Base-by-base conservation (phyloP, 768 basidiomycete genomes). In the Tricholomella constricta region DNA sequence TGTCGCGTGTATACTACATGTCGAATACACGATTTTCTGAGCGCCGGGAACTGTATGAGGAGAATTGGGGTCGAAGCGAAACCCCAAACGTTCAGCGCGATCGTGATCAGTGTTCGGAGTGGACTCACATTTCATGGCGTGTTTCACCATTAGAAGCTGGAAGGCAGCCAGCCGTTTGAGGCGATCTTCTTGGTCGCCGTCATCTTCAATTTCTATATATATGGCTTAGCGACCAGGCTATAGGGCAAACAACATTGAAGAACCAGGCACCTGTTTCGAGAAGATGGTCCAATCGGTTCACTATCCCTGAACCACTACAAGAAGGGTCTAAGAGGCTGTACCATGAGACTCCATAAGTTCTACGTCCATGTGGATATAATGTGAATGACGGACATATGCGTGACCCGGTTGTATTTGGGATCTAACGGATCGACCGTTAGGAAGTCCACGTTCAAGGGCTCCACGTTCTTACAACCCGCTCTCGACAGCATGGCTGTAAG, bases 291-390 rank as follows among this genome's bases (percentile, higher is more conserved):
- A 97, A 71, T 45, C 94, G 84, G 69, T 93, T 93, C 44, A 94
- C 85, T 51, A 96, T 95, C 3, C 94, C 93, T 14, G 91, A 94
- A 34, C 94, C 92, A 54, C 94, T 97, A 67, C 96, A 99, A 31
- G 95, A 98, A 11, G 96, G 96, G 67, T 99, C 96, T 7, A 98
- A 77, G 35, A 99, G 76, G 56, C 94, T 95, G 56, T 27, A 36
- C 37, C 25, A 25, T 48, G 31, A 19, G 32, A 12, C 22, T 49
- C 25, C 34, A 31, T 58, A 29, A 54, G 52, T 29, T 31, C 35
- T 26, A 38, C 35, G 7, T 11, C 27, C 26, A 38, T 37, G 32
- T 41, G 44, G 40, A 35, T 27, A 36, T 17, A 29, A 32, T 19
- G 32, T 17, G 37, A 32, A 61, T 37, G 20, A 58, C 88, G 71